These are phyloP conservation scores for Cinchona pubescens DNA, from an alignment of 257 asterid species.

Conservation along the genomic window DNA sequence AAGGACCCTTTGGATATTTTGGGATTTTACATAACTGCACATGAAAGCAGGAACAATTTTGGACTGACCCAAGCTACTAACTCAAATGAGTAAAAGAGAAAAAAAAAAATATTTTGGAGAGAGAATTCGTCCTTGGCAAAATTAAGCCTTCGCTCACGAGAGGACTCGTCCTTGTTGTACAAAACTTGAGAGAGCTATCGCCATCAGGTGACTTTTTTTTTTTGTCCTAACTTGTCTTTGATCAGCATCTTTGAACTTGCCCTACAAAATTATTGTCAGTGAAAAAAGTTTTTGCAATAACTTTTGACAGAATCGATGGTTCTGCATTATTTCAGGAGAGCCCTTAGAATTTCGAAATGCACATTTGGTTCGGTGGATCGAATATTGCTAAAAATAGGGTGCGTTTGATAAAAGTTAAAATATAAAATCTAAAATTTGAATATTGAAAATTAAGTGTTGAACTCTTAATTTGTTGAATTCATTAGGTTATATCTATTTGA, in stretches of 20 bases:
- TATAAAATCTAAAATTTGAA: too few species aligned
- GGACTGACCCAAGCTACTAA: background rate
- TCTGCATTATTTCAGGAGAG: too few species aligned
- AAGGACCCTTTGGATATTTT: too few species aligned
- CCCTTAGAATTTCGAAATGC: background rate
- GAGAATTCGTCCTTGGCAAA: background rate
- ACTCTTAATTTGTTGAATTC: too few species aligned
- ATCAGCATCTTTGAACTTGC: background rate
- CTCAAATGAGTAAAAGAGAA: background rate
- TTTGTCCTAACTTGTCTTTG: background rate
- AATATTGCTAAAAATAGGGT: background rate
- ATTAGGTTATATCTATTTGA: too few species aligned
- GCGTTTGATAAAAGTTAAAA: too few species aligned
- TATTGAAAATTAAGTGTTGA: too few species aligned
- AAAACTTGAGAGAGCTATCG: background rate
- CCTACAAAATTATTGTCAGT: background rate
- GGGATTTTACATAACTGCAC: too few species aligned
- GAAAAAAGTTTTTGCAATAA: background rate
- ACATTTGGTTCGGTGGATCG: background rate
- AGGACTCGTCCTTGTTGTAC: background rate
- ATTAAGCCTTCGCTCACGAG: background rate
- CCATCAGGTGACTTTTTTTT: background rate
- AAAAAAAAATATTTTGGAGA: background rate
- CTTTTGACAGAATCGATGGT: background rate
- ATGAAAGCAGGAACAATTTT: background rate